phyloP scores from a whole-genome alignment of 2,329 filamentous ascomycete species.

The Chrysosporium keratinophilum region DNA sequence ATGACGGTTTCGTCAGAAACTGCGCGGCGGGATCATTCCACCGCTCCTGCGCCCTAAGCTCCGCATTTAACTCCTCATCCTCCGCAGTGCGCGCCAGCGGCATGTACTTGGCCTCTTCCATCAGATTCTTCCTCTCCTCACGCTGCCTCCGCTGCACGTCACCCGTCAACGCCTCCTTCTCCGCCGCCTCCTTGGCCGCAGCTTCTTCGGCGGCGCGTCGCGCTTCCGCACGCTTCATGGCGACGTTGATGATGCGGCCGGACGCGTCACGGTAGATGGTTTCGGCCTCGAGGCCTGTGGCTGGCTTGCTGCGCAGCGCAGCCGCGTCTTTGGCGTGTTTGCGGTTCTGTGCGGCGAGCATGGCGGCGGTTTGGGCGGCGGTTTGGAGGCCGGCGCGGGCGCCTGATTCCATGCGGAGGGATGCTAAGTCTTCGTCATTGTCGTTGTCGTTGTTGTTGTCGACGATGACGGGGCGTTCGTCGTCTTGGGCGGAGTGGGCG shows the following conservation, averaged over 20 bases:
- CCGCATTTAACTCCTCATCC: conserved; percentile 74
- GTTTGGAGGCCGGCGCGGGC: conserved; percentile 79
- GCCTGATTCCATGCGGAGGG: conserved; percentile 71
- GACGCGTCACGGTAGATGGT: conserved; percentile 74
- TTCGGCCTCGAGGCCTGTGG: conserved; percentile 10
- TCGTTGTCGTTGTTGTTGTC: conserved; percentile 27
- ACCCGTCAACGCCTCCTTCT: conserved; percentile 63
- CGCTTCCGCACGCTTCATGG: conserved; percentile 79
- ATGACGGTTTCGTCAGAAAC: conserved; percentile 51
- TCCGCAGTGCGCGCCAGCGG: conserved; percentile 69
- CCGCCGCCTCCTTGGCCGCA: conserved; percentile 52
- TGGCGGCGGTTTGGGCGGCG: conserved; percentile 63
- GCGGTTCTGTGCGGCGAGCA: conserved; percentile 55
- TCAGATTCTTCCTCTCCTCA: conserved; percentile 51
- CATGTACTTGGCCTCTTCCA: conserved; percentile 77
- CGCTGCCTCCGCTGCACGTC: conserved; percentile 70
- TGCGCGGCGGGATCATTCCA: conserved; percentile 93
- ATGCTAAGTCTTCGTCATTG: conserved; percentile 28
- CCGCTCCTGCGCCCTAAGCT: conserved; percentile 61
- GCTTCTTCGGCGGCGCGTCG: conserved; percentile 67
- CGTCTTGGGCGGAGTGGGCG: conserved; percentile 39
- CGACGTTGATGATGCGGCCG: conserved; percentile 84
- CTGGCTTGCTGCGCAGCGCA: conserved; percentile 4
- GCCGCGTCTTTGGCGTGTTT: conserved; percentile 39
- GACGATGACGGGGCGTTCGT: conserved; percentile 39